Base-by-base conservation (phyloP, 106 monocot species). In the Posidonia australis region DNA sequence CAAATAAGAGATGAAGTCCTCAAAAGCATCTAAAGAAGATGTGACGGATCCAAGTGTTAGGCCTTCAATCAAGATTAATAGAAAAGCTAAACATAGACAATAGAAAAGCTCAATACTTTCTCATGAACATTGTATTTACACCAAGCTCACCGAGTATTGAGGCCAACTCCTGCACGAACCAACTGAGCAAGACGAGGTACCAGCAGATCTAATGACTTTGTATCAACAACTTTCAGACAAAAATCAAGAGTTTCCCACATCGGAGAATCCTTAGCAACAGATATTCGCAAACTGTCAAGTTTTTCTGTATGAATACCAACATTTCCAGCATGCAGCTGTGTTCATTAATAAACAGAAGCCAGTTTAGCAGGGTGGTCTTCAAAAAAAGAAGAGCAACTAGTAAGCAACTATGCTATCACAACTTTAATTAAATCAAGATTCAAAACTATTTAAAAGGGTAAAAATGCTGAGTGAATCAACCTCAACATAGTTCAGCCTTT, bases 221-320 rank as follows among this genome's bases (percentile, higher is more conserved):
- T 66, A 58, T 98, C 90, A 70, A 90, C 79, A 74, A 79, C 78
- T 73, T 98, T 85, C 21, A 98, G 68, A 64, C 96, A 98, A 0
- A 85, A 32, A 75, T 90, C 84, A 76, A 98, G 90, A 18, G 96
- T 98, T 80, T 98, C 96, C 96, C 96, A 98, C 96, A 98, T 98
- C 16, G 87, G 76, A 58, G 90, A 90, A 66, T 98, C 96, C 74
- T 90, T 98, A 55, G 96, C 84, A 51, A 90, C 85, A 70, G 96
- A 71, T 60, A 98, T 79, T 57, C 96, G 80, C 58, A 98, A 74
- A 69, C 72, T 84, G 59, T 98, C 96, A 62, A 98, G 84, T 76
- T 90, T 98, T 68, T 91, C 87, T 32, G 83, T 27, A 22, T 87
- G 75, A 62, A 98, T 86, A 60, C 96, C 96, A 59, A 75, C 90